Conservation (phyloP, 164 flowering plant genomes). For the Nymphaea colorata region DNA sequence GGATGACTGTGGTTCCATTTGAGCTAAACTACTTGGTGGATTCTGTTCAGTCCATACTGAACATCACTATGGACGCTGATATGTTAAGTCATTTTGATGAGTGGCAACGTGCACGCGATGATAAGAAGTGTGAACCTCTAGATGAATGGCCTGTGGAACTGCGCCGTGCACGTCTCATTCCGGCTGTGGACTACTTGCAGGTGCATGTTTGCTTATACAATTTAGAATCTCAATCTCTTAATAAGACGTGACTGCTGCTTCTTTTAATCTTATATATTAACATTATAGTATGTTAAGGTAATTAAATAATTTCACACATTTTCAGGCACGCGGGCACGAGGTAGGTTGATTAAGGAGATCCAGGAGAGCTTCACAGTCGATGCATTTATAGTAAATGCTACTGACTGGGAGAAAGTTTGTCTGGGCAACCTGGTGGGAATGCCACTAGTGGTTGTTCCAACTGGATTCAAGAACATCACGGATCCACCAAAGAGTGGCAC, state of each 20-base stretch:
- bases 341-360: slow-evolving; percentile 59
- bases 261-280: no score
- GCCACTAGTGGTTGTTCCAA: slow-evolving; percentile 73
- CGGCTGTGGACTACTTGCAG: slow-evolving; percentile 91
- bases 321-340: slow-evolving; percentile 91
- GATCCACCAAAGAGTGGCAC: slow-evolving; percentile 35
- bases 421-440: slow-evolving; percentile 85
- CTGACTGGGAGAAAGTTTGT: slow-evolving; percentile 91
- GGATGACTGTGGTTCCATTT: slow-evolving; percentile 75
- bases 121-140: slow-evolving; percentile 79
- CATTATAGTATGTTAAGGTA: no score
- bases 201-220: slow-evolving; percentile 12
- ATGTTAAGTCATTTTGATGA: slow-evolving; percentile 87
- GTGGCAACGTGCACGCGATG: slow-evolving; percentile 70
- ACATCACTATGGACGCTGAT: slow-evolving; percentile 87
- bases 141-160: slow-evolving; percentile 89
- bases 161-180: slow-evolving; percentile 63
- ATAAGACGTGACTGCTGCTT: no score
- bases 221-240: no score
- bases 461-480: slow-evolving; percentile 45
- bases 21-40: slow-evolving; percentile 62
- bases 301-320: no score
- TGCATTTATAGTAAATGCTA: slow-evolving; percentile 81
- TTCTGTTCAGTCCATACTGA: slow-evolving; percentile 78
- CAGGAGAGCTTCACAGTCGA: slow-evolving; percentile 66